These are phyloP conservation scores for Tricharina praecox DNA, from an alignment of 495 filamentous ascomycete species.

Conservation along the genomic window DNA sequence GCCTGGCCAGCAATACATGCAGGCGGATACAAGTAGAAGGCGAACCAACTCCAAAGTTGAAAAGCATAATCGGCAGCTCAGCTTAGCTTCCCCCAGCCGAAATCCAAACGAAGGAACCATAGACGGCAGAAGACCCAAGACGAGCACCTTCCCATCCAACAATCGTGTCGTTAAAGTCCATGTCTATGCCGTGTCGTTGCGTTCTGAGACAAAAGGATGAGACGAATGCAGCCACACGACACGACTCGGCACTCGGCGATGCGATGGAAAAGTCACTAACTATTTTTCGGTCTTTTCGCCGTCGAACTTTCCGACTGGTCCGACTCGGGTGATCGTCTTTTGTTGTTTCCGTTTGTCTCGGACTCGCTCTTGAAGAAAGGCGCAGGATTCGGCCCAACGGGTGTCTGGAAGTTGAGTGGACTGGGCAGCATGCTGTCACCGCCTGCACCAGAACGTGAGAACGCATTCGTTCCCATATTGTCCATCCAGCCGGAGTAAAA, in stretches of 20 bases:
- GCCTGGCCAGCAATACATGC: too few relatives aligned
- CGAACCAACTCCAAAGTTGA: too few relatives aligned
- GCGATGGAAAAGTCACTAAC: slow-evolving; percentile 3
- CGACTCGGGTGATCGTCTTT: slow-evolving; percentile 22
- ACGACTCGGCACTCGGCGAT: not conserved
- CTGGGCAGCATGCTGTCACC: slow-evolving; percentile 75
- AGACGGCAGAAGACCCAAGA: too few relatives aligned
- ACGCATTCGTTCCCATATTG: not conserved
- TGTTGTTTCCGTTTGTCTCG: slow-evolving; percentile 28
- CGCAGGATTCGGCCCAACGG: slow-evolving; percentile 43
- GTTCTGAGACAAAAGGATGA: too few relatives aligned
- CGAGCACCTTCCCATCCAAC: too few relatives aligned
- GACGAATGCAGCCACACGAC: not conserved
- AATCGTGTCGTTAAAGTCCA: slow-evolving; percentile 4
- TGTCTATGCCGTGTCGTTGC: not conserved
- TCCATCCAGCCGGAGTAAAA: slow-evolving; percentile 43
- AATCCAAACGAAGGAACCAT: too few relatives aligned
- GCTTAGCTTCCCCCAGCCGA: too few relatives aligned
- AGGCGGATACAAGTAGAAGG: too few relatives aligned
- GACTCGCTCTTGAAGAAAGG: slow-evolving; percentile 29
- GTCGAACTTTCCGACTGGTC: slow-evolving; percentile 22
- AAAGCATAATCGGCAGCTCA: too few relatives aligned
- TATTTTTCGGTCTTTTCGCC: slow-evolving; percentile 28
- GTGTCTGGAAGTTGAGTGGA: slow-evolving; percentile 81
- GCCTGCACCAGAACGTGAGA: slow-evolving; percentile 37